Evolutionary conservation across 179 eudicot genomes (phyloP).

Genomic region (Drosera spatulata): DNA sequence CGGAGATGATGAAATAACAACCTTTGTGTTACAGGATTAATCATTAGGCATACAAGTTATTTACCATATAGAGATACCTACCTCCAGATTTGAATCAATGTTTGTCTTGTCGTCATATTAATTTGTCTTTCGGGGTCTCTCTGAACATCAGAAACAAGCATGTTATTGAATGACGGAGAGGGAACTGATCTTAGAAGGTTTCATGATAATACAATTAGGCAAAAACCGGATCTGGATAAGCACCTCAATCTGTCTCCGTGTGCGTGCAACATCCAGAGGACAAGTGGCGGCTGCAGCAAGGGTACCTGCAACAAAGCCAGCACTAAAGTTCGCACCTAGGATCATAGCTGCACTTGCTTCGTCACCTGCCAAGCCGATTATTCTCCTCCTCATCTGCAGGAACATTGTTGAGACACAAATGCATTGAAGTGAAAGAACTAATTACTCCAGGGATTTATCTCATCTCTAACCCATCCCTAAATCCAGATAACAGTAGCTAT

Average conservation of each 20-base stretch:
- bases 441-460: too few species aligned
- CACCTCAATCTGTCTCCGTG: conserved; percentile 91
- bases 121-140: conserved; percentile 56
- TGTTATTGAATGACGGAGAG: not conserved
- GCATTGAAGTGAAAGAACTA: not conserved
- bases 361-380: conserved; percentile 32
- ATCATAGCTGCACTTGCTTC: conserved; percentile 33
- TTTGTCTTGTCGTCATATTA: conserved; percentile 72
- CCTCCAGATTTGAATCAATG: conserved; percentile 83
- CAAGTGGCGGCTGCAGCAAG: conserved; percentile 80
- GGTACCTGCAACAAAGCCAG: conserved; percentile 83
- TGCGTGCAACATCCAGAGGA: conserved; percentile 91
- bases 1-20: not conserved
- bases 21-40: not conserved
- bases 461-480: too few species aligned
- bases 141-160: conserved; percentile 22
- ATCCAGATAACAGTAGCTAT: too few species aligned
- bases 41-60: not conserved
- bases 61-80: conserved; percentile 11
- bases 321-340: conserved; percentile 72
- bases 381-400: conserved; percentile 48
- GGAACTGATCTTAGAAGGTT: not conserved
- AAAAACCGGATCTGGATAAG: not conserved
- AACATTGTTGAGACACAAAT: not conserved
- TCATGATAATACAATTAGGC: not conserved